phyloP scores from a whole-genome alignment of 768 basidiomycete genomes.

The Lactarius hatsudake region DNA sequence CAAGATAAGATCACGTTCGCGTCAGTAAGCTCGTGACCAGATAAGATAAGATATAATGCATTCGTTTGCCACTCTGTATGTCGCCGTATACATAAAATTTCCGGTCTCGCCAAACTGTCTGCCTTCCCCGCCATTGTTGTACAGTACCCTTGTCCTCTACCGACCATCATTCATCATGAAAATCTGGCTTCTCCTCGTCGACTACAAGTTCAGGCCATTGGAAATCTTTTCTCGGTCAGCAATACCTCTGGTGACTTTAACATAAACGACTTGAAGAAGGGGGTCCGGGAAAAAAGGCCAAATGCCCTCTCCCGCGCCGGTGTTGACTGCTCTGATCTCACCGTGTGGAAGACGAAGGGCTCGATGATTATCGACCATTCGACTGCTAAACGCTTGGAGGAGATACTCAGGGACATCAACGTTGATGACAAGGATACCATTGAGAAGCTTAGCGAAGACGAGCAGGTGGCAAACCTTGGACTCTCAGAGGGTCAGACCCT shows the following conservation, averaged over 20 bases:
- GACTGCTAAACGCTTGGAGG: background rate
- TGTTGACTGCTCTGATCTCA: no score
- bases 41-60: no score
- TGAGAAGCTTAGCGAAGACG: no score
- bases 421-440: no score
- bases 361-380: background rate
- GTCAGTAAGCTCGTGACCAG: no score
- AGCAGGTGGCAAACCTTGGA: background rate
- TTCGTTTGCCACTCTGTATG: no score
- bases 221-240: accelerated
- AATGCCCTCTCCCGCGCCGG: background rate
- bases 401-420: no score
- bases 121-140: no score
- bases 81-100: no score
- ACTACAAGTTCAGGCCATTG: background rate
- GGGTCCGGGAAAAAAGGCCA: background rate
- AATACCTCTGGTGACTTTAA: background rate
- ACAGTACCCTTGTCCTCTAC: no score
- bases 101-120: no score
- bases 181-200: background rate
- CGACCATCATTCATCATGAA: background rate
- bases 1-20: constrained; percentile 11
- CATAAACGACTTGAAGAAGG: background rate
- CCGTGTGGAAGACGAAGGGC: background rate
- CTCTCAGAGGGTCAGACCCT: background rate